Conservation (phyloP, 331 rosid genomes). For the Stylosanthes scabra region DNA sequence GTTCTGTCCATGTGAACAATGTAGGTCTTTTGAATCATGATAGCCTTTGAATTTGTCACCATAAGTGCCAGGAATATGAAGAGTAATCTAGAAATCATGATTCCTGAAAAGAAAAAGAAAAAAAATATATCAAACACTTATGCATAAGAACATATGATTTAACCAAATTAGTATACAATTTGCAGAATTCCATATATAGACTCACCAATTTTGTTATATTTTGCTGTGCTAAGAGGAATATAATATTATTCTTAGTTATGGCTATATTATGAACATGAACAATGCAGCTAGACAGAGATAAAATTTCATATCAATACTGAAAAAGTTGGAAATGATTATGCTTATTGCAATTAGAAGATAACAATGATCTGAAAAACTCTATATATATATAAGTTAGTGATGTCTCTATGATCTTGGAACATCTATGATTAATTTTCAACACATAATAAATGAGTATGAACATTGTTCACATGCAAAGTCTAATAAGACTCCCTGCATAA, state of each 20-base stretch:
- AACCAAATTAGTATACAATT: not conserved
- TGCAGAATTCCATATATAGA: slow-evolving; percentile 13
- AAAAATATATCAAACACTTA: not conserved
- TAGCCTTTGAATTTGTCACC: slow-evolving; percentile 53
- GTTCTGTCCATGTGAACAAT: slow-evolving; percentile 73
- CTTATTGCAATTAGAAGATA: slow-evolving; percentile 28
- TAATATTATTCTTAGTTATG: not conserved
- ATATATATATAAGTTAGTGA: too few species aligned
- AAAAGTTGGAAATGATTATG: not conserved
- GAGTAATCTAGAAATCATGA: slow-evolving; percentile 48
- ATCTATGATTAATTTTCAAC: not conserved
- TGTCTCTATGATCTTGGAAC: not conserved
- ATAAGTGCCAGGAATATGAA: slow-evolving; percentile 45
- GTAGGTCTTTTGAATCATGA: slow-evolving; percentile 51
- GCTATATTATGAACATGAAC: not conserved
- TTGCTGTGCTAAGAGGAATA: not conserved
- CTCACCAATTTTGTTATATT: not conserved
- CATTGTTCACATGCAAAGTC: not conserved
- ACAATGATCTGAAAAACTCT: slow-evolving; percentile 2
- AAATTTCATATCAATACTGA: not conserved
- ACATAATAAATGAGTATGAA: not conserved
- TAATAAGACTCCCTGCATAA: slow-evolving; percentile 4
- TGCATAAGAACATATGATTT: slow-evolving; percentile 5
- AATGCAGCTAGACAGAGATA: slow-evolving; percentile 27
- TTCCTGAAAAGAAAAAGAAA: slow-evolving; percentile 41